These are phyloP conservation scores for Magnolia sinica DNA, from an alignment of 164 flowering plant genomes.

Conservation along the genomic window DNA sequence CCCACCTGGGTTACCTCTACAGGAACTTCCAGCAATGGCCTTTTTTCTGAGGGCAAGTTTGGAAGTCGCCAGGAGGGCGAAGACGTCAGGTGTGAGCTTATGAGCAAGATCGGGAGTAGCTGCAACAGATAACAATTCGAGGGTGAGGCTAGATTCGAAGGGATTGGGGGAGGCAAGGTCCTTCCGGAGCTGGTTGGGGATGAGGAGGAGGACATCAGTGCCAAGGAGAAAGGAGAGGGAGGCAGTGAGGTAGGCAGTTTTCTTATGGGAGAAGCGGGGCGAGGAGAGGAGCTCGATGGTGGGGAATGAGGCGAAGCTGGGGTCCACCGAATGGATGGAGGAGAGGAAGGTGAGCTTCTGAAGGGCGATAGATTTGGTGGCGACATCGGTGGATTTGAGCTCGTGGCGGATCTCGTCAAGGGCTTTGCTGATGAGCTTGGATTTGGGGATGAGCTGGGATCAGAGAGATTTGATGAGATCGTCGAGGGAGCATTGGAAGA, in stretches of 20 bases:
- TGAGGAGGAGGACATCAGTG: conserved; percentile 71
- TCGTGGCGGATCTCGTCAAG: conserved; percentile 75
- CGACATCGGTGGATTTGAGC: conserved; percentile 74
- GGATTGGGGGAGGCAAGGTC: conserved; percentile 55
- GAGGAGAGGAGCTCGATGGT: conserved; percentile 72
- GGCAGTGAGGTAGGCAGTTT: conserved; percentile 69
- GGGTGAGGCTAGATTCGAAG: conserved; percentile 65
- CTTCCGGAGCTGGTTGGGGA: conserved; percentile 83
- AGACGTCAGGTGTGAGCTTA: conserved; percentile 72
- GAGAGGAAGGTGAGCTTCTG: conserved; percentile 75
- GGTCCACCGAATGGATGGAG: conserved; percentile 58
- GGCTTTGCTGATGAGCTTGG: conserved; percentile 57
- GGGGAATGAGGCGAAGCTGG: conserved; percentile 84
- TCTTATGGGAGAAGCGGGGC: conserved; percentile 52
- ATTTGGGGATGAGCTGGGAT: conserved; percentile 39
- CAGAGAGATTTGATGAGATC: conserved; percentile 84
- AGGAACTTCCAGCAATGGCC: conserved; percentile 40
- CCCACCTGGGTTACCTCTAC: no score
- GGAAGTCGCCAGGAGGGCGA: conserved; percentile 47
- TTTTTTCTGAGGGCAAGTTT: conserved; percentile 56
- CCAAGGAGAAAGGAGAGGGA: conserved; percentile 58
- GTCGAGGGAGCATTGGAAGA: conserved; percentile 77
- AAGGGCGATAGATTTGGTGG: conserved; percentile 72
- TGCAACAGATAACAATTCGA: conserved; percentile 55
- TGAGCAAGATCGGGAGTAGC: conserved; percentile 62